phyloP scores from a whole-genome alignment of 2,329 filamentous ascomycete genomes.

The Zopfia rhizophila region DNA sequence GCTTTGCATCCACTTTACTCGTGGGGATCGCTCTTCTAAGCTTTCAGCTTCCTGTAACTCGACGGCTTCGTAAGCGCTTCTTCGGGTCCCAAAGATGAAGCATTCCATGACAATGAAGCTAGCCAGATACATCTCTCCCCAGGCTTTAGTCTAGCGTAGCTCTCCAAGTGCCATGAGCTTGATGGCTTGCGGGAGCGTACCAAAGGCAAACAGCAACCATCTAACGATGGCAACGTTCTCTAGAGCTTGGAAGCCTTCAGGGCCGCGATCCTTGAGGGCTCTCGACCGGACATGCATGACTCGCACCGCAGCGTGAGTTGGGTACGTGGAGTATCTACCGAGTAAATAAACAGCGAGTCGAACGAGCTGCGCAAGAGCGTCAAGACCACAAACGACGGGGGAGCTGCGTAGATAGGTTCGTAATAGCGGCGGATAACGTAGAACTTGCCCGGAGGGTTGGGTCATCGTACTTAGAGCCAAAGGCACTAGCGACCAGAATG shows the following conservation, averaged over 20 bases:
- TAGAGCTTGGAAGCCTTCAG: not conserved
- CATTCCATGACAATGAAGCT: slow-evolving; percentile 4
- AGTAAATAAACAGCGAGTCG: not conserved
- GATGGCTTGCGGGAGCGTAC: slow-evolving; percentile 2
- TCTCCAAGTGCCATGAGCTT: slow-evolving; percentile 3
- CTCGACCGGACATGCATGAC: too few relatives aligned
- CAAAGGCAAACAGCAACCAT: not conserved
- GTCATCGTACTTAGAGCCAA: slow-evolving; percentile 3
- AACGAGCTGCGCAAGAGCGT: not conserved
- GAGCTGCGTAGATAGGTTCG: slow-evolving; percentile 12
- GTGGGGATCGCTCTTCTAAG: too few relatives aligned
- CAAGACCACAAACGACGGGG: slow-evolving; percentile 7
- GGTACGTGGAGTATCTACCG: too few relatives aligned
- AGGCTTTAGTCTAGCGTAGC: slow-evolving; percentile 6
- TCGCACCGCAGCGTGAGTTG: too few relatives aligned
- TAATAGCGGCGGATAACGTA: not conserved
- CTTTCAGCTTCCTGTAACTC: too few relatives aligned
- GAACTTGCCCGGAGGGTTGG: slow-evolving; percentile 7
- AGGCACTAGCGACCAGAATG: slow-evolving; percentile 4
- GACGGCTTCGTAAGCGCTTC: too few relatives aligned
- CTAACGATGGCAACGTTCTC: not conserved
- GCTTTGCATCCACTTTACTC: too few relatives aligned
- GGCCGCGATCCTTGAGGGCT: not conserved
- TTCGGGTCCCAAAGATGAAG: too few relatives aligned
- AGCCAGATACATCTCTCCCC: not conserved